Evolutionary conservation across 768 basidiomycete species (phyloP), one percentile per base, ranked within the genome.

Genomic region (Suillus subaureus): DNA sequence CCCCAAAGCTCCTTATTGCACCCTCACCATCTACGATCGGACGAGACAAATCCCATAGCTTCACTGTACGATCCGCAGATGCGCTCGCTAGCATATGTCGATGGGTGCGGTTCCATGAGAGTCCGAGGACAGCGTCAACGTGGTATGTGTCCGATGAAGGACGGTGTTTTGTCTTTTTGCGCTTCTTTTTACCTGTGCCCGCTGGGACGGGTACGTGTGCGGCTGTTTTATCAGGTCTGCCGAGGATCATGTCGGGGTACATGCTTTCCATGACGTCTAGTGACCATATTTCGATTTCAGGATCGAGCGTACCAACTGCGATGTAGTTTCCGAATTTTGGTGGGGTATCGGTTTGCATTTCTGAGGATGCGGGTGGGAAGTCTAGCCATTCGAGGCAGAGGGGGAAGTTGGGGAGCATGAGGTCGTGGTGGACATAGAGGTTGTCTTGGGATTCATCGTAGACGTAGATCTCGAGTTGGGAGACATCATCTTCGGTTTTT

Each of bases 321-420:
- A 99, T 90, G 77, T 93, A 98, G 75, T 91, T 97, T 7, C 95
- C 95, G 61, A 87, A 85, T 69, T 73, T 74, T 18, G 73, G 70
- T 65, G 75, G 68, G 52, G 76, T 74, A 18, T 76, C 71, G 26
- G 73, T 62, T 62, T 76, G 65, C 70, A 77, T 68, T 66, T 79
- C 69, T 40, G 79, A 72, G 64, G 89, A 79, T 66, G 89, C 78
- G 28, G 94, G 93, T n/a, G 90, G 86, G 77, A 95, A 98, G 76
- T 99, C 94, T 66, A 98, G 89, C 97, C 97, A 99, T 83, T 99
- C 97, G 65, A 99, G 92, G 72, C 97, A 99, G 65, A 99, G 90
- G 11, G 97, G 97, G 78, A 98, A 96, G 69, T 94, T 94, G 68
- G 97, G 96, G 37, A 99, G 86, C 89, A 99, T 94, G 75, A 98